These are phyloP conservation scores for Candida tallmaniae DNA, from an alignment of 805 yeast genomes.

Conservation along the genomic window DNA sequence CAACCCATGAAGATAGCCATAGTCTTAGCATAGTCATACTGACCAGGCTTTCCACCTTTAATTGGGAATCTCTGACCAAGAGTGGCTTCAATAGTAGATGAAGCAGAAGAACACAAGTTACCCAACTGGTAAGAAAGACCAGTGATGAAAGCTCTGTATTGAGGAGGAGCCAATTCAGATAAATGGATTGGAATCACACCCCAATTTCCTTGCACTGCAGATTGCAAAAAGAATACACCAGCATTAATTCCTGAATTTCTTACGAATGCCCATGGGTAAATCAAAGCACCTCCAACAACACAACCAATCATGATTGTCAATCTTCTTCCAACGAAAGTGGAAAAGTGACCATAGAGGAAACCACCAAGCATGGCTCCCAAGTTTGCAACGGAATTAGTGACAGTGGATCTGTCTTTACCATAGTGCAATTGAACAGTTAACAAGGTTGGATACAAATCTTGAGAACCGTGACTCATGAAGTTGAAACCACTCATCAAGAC, in stretches of 20 bases:
- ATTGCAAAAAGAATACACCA: conserved; percentile 58
- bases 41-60: conserved; percentile 17
- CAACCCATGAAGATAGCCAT: conserved; percentile 68
- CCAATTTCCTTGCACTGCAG: conserved; percentile 67
- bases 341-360: conserved; percentile 40
- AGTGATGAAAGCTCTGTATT: conserved; percentile 56
- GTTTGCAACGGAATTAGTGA: conserved; percentile 38
- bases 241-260: conserved; percentile 44
- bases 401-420: conserved; percentile 29
- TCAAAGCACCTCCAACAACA: conserved; percentile 34
- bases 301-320: conserved; percentile 28
- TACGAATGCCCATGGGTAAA: conserved; percentile 36
- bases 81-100: conserved; percentile 64
- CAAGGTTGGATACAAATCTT: conserved; percentile 40
- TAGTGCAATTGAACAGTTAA: conserved; percentile 31
- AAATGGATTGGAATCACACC: conserved; percentile 63
- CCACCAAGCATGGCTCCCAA: conserved; percentile 41
- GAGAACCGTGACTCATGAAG: conserved; percentile 40
- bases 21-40: conserved; percentile 51
- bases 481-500: conserved; percentile 42
- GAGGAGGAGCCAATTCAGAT: conserved; percentile 58
- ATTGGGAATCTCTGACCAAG: conserved; percentile 50
- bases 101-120: conserved; percentile 62
- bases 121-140: conserved; percentile 68
- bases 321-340: conserved; percentile 36